phyloP scores from a whole-genome alignment of 2,329 filamentous ascomycete species.

The Aspergillus fructus region DNA sequence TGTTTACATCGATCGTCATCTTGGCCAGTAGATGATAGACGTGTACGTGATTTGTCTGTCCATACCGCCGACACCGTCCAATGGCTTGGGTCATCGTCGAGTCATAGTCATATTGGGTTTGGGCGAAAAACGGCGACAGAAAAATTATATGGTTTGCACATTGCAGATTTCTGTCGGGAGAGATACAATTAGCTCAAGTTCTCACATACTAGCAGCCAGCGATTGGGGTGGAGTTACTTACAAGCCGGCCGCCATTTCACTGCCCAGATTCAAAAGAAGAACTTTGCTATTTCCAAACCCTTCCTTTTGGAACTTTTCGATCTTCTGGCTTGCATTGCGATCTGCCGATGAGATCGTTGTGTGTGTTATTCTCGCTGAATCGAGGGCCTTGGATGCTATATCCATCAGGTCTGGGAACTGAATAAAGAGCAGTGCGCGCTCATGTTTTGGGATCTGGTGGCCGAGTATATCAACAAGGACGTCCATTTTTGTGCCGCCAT shows the following conservation, averaged over 20 bases:
- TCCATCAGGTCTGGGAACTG: conserved; percentile 51
- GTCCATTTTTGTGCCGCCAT: conserved; percentile 51
- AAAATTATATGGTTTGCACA: conserved; percentile 66
- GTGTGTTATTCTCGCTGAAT: conserved; percentile 29
- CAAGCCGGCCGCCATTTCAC: conserved; percentile 60
- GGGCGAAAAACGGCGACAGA: conserved; percentile 54
- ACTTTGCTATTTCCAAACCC: conserved; percentile 44
- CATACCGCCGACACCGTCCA: conserved; percentile 58
- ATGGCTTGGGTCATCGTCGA: conserved; percentile 63
- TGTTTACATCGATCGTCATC: conserved; percentile 47
- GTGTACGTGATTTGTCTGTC: conserved; percentile 57
- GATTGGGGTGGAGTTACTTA: conserved; percentile 41
- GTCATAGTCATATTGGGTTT: conserved; percentile 55
- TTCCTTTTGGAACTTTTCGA: conserved; percentile 43
- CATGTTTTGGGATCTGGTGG: conserved; percentile 34
- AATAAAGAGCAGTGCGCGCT: conserved; percentile 58
- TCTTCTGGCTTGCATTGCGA: conserved; percentile 29
- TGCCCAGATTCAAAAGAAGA: conserved; percentile 57
- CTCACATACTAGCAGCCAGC: background rate
- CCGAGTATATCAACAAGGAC: conserved; percentile 47
- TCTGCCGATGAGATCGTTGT: conserved; percentile 37
- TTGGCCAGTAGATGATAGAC: conserved; percentile 53
- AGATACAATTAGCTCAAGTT: background rate
- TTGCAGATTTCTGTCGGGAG: conserved; percentile 56
- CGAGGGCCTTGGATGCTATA: conserved; percentile 32